These are phyloP conservation scores for Cucumis variabilis DNA, from an alignment of 331 rosid genomes.

Conservation along the genomic window DNA sequence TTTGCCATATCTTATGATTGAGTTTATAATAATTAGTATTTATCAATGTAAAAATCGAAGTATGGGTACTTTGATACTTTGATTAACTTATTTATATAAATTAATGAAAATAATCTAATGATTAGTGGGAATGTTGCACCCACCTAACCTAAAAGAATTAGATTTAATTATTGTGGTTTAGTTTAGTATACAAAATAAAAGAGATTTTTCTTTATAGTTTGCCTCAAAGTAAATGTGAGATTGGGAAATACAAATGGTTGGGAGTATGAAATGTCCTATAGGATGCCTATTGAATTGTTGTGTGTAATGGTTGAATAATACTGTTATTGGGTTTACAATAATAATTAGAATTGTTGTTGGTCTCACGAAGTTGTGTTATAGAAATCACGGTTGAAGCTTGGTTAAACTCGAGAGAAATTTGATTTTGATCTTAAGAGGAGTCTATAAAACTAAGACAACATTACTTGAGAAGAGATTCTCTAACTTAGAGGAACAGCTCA, in stretches of 20 bases:
- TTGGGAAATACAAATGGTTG: not conserved
- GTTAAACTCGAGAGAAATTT: too few relatives aligned
- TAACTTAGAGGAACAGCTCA: too few relatives aligned
- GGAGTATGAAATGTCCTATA: too few relatives aligned
- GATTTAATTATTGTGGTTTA: not conserved
- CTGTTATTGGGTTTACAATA: too few relatives aligned
- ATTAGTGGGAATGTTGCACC: not conserved
- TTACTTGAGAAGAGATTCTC: too few relatives aligned
- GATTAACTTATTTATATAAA: not conserved
- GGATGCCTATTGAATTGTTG: too few relatives aligned
- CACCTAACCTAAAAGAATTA: not conserved
- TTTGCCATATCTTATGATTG: not conserved
- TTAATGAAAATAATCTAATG: not conserved
- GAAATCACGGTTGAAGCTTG: too few relatives aligned
- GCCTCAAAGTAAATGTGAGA: not conserved
- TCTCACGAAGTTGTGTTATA: too few relatives aligned
- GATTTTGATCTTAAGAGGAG: too few relatives aligned
- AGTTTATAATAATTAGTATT: not conserved
- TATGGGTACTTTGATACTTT: constrained; percentile 24
- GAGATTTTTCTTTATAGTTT: not conserved
- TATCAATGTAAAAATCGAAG: not conserved
- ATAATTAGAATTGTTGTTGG: too few relatives aligned
- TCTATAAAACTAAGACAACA: too few relatives aligned
- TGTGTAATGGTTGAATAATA: too few relatives aligned
- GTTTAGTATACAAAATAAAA: not conserved